Conservation (phyloP, 1,284 basidiomycete species). For the Malassezia pachydermatis region DNA sequence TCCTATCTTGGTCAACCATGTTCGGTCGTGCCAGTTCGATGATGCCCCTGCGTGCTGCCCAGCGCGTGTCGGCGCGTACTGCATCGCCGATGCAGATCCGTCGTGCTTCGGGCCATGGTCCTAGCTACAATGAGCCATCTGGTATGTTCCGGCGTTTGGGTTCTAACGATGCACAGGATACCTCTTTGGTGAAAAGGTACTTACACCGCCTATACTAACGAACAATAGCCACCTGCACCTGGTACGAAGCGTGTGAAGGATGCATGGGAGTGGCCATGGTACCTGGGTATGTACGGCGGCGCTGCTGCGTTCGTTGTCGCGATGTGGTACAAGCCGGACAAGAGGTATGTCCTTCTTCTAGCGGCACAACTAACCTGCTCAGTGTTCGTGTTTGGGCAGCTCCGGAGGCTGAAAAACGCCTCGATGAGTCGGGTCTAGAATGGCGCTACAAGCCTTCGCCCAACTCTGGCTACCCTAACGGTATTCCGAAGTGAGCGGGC, state of each 20-base stretch:
- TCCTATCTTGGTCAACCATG: slow-evolving; percentile 1
- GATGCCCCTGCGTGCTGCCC: slow-evolving; percentile 2
- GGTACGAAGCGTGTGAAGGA: slow-evolving; percentile 76
- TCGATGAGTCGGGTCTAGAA: slow-evolving; percentile 34
- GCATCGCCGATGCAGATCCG: not conserved
- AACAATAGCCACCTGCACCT: slow-evolving; percentile 50
- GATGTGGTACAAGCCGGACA: slow-evolving; percentile 89
- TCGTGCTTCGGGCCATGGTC: slow-evolving; percentile 18
- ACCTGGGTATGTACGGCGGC: slow-evolving; percentile 64
- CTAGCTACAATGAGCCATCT: slow-evolving; percentile 41
- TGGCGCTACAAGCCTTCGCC: slow-evolving; percentile 46
- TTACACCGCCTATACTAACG: not conserved
- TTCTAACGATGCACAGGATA: slow-evolving; percentile 19
- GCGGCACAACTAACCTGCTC: slow-evolving; percentile 1
- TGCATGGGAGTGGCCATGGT: slow-evolving; percentile 58
- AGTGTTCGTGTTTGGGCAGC: slow-evolving; percentile 44
- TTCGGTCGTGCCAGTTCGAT: slow-evolving; percentile 8
- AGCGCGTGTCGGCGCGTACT: slow-evolving; percentile 1
- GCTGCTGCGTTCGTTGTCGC: slow-evolving; percentile 67
- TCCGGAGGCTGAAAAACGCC: slow-evolving; percentile 42
- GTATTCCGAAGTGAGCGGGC: slow-evolving; percentile 10
- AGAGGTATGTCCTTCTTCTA: slow-evolving; percentile 59
- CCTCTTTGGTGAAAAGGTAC: slow-evolving; percentile 45
- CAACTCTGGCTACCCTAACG: slow-evolving; percentile 34
- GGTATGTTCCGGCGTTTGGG: slow-evolving; percentile 12